phyloP scores from a whole-genome alignment of 176 grass and related monocot species.

The Paspalum notatum region DNA sequence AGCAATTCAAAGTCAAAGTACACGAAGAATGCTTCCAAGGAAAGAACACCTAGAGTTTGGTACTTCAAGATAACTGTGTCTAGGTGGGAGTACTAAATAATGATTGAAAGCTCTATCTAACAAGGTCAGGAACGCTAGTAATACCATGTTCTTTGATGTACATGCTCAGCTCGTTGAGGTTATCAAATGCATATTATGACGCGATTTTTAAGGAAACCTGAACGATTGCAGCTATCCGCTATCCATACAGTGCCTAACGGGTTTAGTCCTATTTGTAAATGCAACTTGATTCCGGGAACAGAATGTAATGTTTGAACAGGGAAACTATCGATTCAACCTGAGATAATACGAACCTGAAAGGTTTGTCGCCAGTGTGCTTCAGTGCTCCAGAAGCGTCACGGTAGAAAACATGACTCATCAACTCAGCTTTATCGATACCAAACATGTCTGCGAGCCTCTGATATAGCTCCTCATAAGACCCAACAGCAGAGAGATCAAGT shows the following conservation, averaged over 20 bases:
- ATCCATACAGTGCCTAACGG: background rate
- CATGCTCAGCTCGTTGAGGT: background rate
- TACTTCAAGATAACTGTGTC: background rate
- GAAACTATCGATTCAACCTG: constrained; percentile 8
- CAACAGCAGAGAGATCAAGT: constrained; percentile 72
- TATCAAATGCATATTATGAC: background rate
- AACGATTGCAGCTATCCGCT: background rate
- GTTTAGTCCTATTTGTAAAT: background rate
- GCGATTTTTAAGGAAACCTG: background rate
- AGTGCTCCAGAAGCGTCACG: constrained; percentile 71
- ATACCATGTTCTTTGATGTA: background rate
- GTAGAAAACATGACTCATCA: constrained; percentile 90
- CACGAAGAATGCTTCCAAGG: constrained; percentile 46
- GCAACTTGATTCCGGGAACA: background rate
- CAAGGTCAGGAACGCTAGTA: background rate
- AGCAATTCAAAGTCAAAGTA: constrained; percentile 44
- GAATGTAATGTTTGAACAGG: constrained; percentile 1
- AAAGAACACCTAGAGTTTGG: constrained; percentile 38
- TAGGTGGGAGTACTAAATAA: background rate
- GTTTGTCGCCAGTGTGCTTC: constrained; percentile 85
- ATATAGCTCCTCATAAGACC: constrained; percentile 87
- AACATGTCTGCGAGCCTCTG: constrained; percentile 87
- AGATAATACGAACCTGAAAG: constrained; percentile 77
- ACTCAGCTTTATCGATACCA: constrained; percentile 66
- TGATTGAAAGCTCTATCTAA: background rate